Percentiles rank a stretch among this genome's conserved stretches.
phyloP scores from a whole-genome alignment of 192 early-diverging fungal genomes.

The Coemansia sp. region DNA sequence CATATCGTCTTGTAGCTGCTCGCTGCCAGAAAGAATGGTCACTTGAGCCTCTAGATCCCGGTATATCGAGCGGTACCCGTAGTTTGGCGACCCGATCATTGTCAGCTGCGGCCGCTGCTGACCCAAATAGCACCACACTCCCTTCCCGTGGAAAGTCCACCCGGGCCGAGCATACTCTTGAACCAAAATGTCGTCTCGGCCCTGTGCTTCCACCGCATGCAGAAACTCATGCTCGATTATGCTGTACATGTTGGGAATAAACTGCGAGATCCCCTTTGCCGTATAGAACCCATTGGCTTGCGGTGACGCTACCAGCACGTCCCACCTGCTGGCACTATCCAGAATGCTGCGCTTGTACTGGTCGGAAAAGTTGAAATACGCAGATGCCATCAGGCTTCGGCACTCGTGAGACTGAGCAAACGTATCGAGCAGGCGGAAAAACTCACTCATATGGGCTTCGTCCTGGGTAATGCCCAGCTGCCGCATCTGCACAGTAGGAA shows the following conservation, averaged over 20 bases:
- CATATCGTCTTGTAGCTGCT: conserved; percentile 56
- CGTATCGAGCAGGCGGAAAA: conserved; percentile 60
- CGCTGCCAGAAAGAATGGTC: not conserved
- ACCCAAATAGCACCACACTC: conserved; percentile 71
- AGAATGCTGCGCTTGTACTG: conserved; percentile 64
- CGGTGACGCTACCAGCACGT: conserved; percentile 81
- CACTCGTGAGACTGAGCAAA: conserved; percentile 45
- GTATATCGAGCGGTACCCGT: conserved; percentile 81
- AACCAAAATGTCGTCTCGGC: conserved; percentile 56
- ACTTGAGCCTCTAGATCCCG: not conserved
- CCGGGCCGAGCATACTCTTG: conserved; percentile 72
- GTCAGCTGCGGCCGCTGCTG: conserved; percentile 67
- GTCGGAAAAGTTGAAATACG: conserved; percentile 91
- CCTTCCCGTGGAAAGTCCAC: conserved; percentile 98
- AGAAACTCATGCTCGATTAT: conserved; percentile 75
- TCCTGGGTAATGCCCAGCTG: conserved; percentile 81
- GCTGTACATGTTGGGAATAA: conserved; percentile 90
- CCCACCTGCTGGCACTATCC: conserved; percentile 59
- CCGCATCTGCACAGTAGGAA: conserved; percentile 86
- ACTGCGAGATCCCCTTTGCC: conserved; percentile 79
- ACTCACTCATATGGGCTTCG: conserved; percentile 57
- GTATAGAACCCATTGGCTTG: conserved; percentile 93
- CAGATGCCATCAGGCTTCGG: conserved; percentile 74
- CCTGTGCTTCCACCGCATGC: conserved; percentile 32
- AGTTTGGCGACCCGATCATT: conserved; percentile 91